These are phyloP conservation scores for Yamadazyma kitorensis DNA, from an alignment of 805 yeast genomes.

Conservation along the genomic window DNA sequence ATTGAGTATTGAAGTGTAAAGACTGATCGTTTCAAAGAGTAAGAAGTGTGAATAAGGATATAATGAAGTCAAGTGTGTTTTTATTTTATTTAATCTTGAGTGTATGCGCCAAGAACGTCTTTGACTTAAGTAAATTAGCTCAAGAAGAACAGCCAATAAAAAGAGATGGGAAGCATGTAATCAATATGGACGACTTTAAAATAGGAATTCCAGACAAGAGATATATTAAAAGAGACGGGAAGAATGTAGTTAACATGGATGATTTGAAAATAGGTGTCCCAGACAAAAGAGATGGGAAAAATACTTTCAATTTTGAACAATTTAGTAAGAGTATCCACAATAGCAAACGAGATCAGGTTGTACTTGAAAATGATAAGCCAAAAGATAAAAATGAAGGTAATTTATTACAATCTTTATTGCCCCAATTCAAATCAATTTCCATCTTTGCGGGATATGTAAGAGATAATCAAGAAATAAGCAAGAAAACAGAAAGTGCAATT, in stretches of 20 bases:
- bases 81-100: conserved; percentile 1
- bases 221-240: conserved; percentile 10
- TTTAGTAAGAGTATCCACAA: not conserved
- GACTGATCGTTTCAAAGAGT: no score
- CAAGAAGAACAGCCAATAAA: conserved; percentile 4
- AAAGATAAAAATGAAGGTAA: conserved; percentile 12
- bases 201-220: conserved; percentile 8
- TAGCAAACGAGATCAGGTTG: conserved; percentile 12
- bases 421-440: conserved; percentile 41
- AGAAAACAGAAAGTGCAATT: conserved; percentile 44
- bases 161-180: not conserved
- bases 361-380: conserved; percentile 15
- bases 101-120: conserved; percentile 13
- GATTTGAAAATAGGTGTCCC: conserved; percentile 4
- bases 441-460: conserved; percentile 72
- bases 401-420: conserved; percentile 34
- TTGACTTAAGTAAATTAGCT: conserved; percentile 10
- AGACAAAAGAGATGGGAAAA: conserved; percentile 16
- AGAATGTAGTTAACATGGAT: conserved; percentile 8
- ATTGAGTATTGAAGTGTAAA: no score
- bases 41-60: no score
- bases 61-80: no score
- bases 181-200: conserved; percentile 7
- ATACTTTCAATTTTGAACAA: conserved; percentile 10
- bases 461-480: conserved; percentile 50